These are phyloP conservation scores for Ehretia macrophylla DNA, from an alignment of 257 asterid species.

Conservation along the genomic window DNA sequence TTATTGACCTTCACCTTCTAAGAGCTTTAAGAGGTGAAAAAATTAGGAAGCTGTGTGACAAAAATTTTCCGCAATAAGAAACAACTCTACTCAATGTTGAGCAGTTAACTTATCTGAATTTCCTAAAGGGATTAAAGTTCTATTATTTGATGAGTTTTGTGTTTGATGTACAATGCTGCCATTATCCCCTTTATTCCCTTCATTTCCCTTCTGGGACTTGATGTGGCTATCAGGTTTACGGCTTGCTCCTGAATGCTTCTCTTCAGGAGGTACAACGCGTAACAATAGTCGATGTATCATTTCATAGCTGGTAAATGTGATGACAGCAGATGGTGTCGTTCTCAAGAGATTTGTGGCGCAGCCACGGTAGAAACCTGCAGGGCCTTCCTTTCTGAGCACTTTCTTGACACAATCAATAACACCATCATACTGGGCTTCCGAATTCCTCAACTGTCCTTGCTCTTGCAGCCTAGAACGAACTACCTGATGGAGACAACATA, in stretches of 20 bases:
- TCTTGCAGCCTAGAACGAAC: conserved; percentile 95
- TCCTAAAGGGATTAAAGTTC: conserved; percentile 46
- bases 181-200: conserved; percentile 22
- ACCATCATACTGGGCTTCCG: conserved; percentile 55
- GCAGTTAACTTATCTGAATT: conserved; percentile 41
- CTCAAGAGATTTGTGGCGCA: conserved; percentile 92
- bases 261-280: conserved; percentile 42
- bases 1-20: background rate
- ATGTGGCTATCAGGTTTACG: conserved; percentile 31
- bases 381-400: conserved; percentile 61
- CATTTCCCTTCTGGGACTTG: conserved; percentile 27
- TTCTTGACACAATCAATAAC: conserved; percentile 74
- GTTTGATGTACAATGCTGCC: conserved; percentile 26
- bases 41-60: too few relatives aligned
- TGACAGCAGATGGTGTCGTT: conserved; percentile 91
- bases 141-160: conserved; percentile 35
- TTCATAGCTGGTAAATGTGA: conserved; percentile 88
- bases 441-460: conserved; percentile 64
- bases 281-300: conserved; percentile 70
- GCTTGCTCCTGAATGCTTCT: conserved; percentile 27
- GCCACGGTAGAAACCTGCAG: conserved; percentile 84
- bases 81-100: conserved; percentile 30
- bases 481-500: conserved; percentile 41
- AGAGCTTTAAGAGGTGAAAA: too few relatives aligned
- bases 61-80: background rate